Percentiles rank a stretch among this genome's conserved stretches.
These are phyloP conservation scores for Malassezia dermatis DNA, from an alignment of 1,284 basidiomycete species.

Conservation along the genomic window DNA sequence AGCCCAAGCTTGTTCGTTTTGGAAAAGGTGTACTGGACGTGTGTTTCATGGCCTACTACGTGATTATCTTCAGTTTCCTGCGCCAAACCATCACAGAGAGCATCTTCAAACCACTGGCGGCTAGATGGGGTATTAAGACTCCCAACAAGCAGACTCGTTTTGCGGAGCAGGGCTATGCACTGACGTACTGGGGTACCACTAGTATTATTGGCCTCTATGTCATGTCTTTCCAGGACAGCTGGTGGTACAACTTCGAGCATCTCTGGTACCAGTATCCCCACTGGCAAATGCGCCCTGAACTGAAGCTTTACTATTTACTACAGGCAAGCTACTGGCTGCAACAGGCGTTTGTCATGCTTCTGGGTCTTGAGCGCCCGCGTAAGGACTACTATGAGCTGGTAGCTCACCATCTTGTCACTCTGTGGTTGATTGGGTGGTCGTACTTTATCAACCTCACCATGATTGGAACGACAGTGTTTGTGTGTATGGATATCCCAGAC, in stretches of 20 bases:
- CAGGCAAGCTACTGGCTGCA: conserved; percentile 79
- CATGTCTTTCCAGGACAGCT: conserved; percentile 75
- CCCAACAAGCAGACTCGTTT: conserved; percentile 38
- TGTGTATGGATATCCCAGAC: conserved; percentile 96
- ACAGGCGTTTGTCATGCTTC: conserved; percentile 74
- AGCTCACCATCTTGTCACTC: conserved; percentile 72
- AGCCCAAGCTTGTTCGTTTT: conserved; percentile 23
- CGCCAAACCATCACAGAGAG: conserved; percentile 68
- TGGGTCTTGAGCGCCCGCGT: conserved; percentile 80
- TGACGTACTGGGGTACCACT: conserved; percentile 41
- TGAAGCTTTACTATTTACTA: conserved; percentile 83
- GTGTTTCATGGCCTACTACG: conserved; percentile 70
- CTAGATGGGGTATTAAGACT: conserved; percentile 41
- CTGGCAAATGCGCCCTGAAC: conserved; percentile 66
- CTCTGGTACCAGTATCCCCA: conserved; percentile 44
- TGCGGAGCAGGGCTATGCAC: conserved; percentile 43
- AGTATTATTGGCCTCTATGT: conserved; percentile 52
- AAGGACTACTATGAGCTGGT: conserved; percentile 83
- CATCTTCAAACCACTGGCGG: conserved; percentile 62
- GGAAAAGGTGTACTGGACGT: conserved; percentile 55
- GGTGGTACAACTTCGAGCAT: conserved; percentile 61
- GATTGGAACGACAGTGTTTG: conserved; percentile 83
- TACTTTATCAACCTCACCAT: conserved; percentile 55
- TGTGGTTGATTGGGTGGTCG: conserved; percentile 78
- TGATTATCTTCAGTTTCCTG: conserved; percentile 83